Conservation (phyloP, 805 yeast species). For the Schwanniomyces pseudopolymorphus region DNA sequence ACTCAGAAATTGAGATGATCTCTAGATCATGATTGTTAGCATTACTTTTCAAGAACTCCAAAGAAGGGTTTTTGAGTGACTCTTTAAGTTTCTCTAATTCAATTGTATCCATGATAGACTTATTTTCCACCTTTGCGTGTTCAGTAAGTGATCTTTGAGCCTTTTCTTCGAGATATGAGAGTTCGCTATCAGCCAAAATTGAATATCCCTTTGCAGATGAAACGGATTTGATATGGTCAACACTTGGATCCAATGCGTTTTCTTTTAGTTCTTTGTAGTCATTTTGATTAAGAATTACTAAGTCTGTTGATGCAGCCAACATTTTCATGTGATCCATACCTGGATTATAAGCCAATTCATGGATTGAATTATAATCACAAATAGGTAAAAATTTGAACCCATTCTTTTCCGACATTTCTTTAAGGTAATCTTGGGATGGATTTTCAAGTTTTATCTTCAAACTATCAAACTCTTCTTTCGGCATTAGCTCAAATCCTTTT, state of each 20-base stretch:
- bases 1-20: background rate
- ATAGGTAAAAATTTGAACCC: background rate
- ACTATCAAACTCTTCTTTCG: slow-evolving; percentile 10
- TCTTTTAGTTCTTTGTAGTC: slow-evolving; percentile 6
- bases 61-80: slow-evolving; percentile 4
- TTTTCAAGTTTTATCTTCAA: slow-evolving; percentile 7
- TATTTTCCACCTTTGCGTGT: slow-evolving; percentile 2
- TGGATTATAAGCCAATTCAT: slow-evolving; percentile 2
- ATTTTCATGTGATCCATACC: slow-evolving; percentile 10
- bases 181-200: slow-evolving; percentile 4
- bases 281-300: slow-evolving; percentile 6
- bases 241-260: slow-evolving; percentile 9
- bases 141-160: slow-evolving; percentile 6
- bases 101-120: slow-evolving; percentile 1
- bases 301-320: slow-evolving; percentile 8
- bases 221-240: slow-evolving; percentile 9
- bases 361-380: slow-evolving; percentile 22
- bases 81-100: slow-evolving; percentile 5
- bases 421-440: slow-evolving; percentile 19
- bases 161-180: slow-evolving; percentile 1
- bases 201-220: slow-evolving; percentile 7
- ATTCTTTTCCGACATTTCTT: slow-evolving; percentile 7
- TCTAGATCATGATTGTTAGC: background rate
- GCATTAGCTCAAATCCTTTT: slow-evolving; percentile 12
- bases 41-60: slow-evolving; percentile 4